phyloP scores from a whole-genome alignment of 2,329 filamentous ascomycete species.

The Fonsecaea erecta region DNA sequence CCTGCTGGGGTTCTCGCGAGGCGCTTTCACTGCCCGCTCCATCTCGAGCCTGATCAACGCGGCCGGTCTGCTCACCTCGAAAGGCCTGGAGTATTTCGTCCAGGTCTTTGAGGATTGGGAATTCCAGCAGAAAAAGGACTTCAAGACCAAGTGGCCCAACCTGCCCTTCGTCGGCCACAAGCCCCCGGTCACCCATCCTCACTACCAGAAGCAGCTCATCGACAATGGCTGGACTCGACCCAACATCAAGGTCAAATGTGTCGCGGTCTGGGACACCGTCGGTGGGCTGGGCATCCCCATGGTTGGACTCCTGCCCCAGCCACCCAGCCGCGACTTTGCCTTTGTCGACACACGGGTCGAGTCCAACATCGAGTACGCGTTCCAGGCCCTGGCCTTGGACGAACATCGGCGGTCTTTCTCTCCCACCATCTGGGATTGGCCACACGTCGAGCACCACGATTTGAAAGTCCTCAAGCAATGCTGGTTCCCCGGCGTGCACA shows the following conservation, averaged over 20 bases:
- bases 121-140: conserved; percentile 34
- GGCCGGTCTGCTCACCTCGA: conserved; percentile 42
- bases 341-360: conserved; percentile 43
- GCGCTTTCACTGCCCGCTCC: conserved; percentile 46
- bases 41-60: conserved; percentile 44
- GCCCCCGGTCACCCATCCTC: conserved; percentile 30
- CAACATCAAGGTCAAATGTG: conserved; percentile 40
- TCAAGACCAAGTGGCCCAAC: conserved; percentile 34
- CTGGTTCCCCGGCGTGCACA: conserved; percentile 56
- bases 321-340: conserved; percentile 39
- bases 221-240: conserved; percentile 31
- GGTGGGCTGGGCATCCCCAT: conserved; percentile 42
- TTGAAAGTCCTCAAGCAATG: conserved; percentile 47
- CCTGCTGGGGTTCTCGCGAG: conserved; percentile 46
- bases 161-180: conserved; percentile 34
- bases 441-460: conserved; percentile 39
- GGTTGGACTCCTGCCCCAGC: conserved; percentile 37
- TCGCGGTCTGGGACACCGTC: conserved; percentile 45
- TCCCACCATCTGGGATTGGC: conserved; percentile 43
- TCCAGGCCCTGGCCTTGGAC: conserved; percentile 43
- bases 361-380: conserved; percentile 42
- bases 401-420: conserved; percentile 42
- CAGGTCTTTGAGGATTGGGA: conserved; percentile 39
- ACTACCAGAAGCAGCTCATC: conserved; percentile 34
- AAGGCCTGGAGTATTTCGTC: conserved; percentile 36